Base-by-base conservation (phyloP, 192 early-diverging fungal species). In the Phlyctochytrium planicorne region DNA sequence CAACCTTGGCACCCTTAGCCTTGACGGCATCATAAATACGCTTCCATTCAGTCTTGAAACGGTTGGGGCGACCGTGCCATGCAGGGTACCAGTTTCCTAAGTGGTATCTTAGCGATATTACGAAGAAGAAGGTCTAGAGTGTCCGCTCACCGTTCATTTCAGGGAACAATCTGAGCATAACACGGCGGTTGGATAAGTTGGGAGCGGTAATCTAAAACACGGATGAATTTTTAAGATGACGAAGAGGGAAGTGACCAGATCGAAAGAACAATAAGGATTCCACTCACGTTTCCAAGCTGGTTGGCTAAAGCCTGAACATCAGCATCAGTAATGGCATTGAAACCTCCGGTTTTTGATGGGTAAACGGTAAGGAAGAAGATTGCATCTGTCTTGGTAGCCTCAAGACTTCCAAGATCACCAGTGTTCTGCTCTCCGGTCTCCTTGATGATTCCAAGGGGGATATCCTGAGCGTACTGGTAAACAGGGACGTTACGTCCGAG, bases 321-420 rank as follows among this genome's bases (percentile, higher is more conserved):
- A 12, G 10, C 16, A 29, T 29, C 55, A 14, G 16, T 14, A 6
- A 57, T 29, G 10, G 16, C 20, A 27, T 57, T 27, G 27, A 57
- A 57, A 6, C 55, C 55, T 20, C 10, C 40, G 20, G 6, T 20
- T 4, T 57, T 57, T 12, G 10, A 10, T 6, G 55, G 55, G 55
- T 57, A 57, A 6, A 57, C 55, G 27, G 55, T 57, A 12, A 25
- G 10, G 55, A 57, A 10, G 4, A 57, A 6, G 27, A 57, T 20
- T 12, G 55, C 55, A 27, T 57, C 55, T 27, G 55, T 57, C 27
- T 57, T 57, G 14, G 55, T 57, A 12, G 10, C 55, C 55, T 57
- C 55, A 4, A 57, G 10, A 6, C 6, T 10, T 6, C 14, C 27
- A 12, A 57, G 25, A 27, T 57, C 27, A 6, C 16, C 55, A 20